Percentiles rank a stretch among this genome's conserved stretches.
Conservation (phyloP, 106 monocot genomes). For the Dioscorea zingiberensis region DNA sequence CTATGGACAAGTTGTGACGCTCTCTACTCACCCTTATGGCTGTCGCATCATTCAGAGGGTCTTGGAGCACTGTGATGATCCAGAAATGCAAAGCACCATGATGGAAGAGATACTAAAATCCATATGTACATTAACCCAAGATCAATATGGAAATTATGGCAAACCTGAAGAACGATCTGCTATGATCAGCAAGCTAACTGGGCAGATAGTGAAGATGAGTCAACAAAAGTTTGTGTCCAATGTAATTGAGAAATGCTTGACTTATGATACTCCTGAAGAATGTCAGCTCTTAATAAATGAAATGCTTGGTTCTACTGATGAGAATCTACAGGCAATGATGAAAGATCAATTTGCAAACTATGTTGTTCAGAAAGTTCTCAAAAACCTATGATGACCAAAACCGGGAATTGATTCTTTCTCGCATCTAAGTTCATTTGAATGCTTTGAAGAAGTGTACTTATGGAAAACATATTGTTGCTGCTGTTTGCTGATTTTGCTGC, state of each 20-base stretch:
- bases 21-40: constrained; percentile 86
- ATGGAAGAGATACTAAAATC: constrained; percentile 65
- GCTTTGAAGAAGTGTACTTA: constrained; percentile 28
- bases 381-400: constrained; percentile 30
- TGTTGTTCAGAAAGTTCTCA: constrained; percentile 30
- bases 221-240: constrained; percentile 17
- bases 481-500: too few relatives aligned
- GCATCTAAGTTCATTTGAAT: constrained; percentile 27
- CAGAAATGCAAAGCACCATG: constrained; percentile 57
- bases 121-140: constrained; percentile 51
- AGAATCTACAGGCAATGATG: constrained; percentile 32
- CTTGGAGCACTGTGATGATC: constrained; percentile 63
- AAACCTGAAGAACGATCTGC: constrained; percentile 22
- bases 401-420: constrained; percentile 21
- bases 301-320: constrained; percentile 28
- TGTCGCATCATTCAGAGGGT: constrained; percentile 91
- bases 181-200: constrained; percentile 18
- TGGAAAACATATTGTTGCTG: constrained; percentile 34
- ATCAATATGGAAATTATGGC: constrained; percentile 83
- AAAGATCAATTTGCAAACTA: constrained; percentile 39
- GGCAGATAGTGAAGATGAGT: constrained; percentile 32
- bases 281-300: constrained; percentile 21
- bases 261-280: constrained; percentile 19
- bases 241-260: constrained; percentile 27
- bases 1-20: constrained; percentile 68